Conservation (phyloP, 192 early-diverging fungal genomes). For the Endogone sp. region DNA sequence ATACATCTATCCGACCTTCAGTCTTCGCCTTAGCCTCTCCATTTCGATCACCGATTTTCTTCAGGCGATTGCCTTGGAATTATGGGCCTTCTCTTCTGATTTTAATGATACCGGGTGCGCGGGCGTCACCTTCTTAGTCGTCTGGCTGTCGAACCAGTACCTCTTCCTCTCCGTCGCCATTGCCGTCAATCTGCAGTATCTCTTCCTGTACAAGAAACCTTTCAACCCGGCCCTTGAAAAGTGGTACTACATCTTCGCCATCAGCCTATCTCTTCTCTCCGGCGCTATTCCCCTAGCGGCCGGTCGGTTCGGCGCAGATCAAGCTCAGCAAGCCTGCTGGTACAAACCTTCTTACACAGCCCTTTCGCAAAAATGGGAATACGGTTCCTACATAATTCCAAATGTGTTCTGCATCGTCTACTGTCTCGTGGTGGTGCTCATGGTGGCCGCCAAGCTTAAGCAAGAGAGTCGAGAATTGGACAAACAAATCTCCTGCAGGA, state of each 20-base stretch:
- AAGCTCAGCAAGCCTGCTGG: constrained; percentile 10
- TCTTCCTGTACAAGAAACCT: constrained; percentile 5
- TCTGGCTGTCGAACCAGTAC: too few species aligned
- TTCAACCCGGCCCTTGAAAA: constrained; percentile 7
- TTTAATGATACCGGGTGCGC: too few species aligned
- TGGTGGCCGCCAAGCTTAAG: constrained; percentile 8
- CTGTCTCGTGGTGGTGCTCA: constrained; percentile 7
- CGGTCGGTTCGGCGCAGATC: constrained; percentile 3
- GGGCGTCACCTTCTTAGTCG: too few species aligned
- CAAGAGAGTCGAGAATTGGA: background rate
- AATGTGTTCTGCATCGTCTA: constrained; percentile 6
- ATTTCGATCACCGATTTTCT: too few species aligned
- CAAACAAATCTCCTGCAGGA: background rate
- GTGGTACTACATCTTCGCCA: constrained; percentile 10
- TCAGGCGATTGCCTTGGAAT: too few species aligned
- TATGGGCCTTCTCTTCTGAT: too few species aligned
- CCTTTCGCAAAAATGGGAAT: constrained; percentile 1
- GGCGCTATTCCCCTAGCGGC: constrained; percentile 10
- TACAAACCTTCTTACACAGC: constrained; percentile 12
- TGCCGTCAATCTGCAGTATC: constrained; percentile 11
- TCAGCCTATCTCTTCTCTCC: background rate
- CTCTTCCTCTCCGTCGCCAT: too few species aligned
- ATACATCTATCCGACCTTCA: too few species aligned
- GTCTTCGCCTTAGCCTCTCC: too few species aligned
- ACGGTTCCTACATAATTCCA: constrained; percentile 4